Base-by-base conservation (phyloP, 352 stramenopile species). In the Pilasporangium apinafurcum region DNA sequence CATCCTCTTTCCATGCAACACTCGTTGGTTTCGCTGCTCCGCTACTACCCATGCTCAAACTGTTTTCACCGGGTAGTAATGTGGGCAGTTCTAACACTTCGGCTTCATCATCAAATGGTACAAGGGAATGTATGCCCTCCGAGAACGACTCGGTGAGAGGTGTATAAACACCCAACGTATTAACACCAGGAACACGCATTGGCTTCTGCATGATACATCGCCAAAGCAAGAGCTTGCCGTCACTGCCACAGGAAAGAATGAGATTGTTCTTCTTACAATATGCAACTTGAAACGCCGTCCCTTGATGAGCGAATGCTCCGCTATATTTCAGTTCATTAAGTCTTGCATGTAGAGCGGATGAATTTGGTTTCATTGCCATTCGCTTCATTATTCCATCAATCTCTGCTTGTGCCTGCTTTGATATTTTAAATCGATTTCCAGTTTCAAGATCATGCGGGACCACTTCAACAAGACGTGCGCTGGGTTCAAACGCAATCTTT, bases 361-460 rank as follows among this genome's bases (percentile, higher is more conserved):
- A 68, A 26, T 83, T 83, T 1, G 72, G 69, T 24, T 75, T 61
- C 10, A 80, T 21, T 8, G 54, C 54, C 14, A 84, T 62, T 16
- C 56, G 53, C 32, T 84, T 78, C 16, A 58, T 46, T 10, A 88
- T 49, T 7, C 56, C 56, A 33, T 83, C 67, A 28, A 88, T 76
- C 32, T 88, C 72, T 2, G 54, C 37, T 42, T 84, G 76, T 17
- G 55, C 44, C 40, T 79, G 61, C 20, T 72, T 73, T 3, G 68
- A 59, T 1, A 83, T 18, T 32, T 88, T 86, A 52, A 82, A 88
- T 0, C 67, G 61, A 52, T 79, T 83, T 0, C 72, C 76, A 10
- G 76, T 85, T 25, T 77, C 68, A 33, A 69, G 53, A 14, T 88
- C 68, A 35, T 83, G 72, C 1, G 76, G 76, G 3, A 86, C 62